A percentile compares a stretch with the other conserved stretches of the same genome.
phyloP scores from a whole-genome alignment of 139 green algal genomes.

The Edaphochlamys debaryana region DNA sequence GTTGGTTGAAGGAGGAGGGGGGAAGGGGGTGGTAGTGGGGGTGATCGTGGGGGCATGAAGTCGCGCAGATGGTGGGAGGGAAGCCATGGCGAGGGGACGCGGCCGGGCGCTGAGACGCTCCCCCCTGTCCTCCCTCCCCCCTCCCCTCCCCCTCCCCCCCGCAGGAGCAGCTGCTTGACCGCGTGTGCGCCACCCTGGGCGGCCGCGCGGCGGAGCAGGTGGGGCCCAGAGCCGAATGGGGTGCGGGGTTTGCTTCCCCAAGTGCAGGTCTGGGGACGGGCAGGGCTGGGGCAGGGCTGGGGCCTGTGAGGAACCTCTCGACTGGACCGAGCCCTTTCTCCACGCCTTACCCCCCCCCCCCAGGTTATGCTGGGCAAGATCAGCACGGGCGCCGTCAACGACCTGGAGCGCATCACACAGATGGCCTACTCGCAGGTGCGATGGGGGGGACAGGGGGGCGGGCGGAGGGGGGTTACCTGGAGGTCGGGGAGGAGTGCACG shows the following conservation, averaged over 20 bases:
- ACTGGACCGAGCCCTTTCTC: too few species aligned
- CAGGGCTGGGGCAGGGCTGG: too few species aligned
- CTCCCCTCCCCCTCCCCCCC: background rate
- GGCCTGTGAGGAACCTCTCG: too few species aligned
- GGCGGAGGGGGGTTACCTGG: background rate
- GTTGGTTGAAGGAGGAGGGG: background rate
- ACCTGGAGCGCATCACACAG: constrained; percentile 97
- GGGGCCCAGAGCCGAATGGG: too few species aligned
- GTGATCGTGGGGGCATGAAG: background rate
- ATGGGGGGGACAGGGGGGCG: background rate
- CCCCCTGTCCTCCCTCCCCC: too few species aligned
- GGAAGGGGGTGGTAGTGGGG: background rate
- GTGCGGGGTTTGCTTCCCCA: too few species aligned
- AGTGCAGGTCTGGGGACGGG: too few species aligned
- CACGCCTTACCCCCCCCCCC: too few species aligned
- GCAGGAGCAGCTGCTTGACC: constrained; percentile 90
- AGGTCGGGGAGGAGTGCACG: background rate
- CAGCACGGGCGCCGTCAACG: constrained; percentile 97
- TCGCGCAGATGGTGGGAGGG: background rate
- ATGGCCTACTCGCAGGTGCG: constrained; percentile 92
- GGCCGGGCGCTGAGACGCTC: too few species aligned
- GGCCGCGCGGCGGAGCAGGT: constrained; percentile 95
- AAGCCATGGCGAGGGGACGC: background rate
- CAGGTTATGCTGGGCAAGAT: constrained; percentile 98
- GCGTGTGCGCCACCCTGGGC: constrained; percentile 94